Evolutionary conservation across 495 filamentous ascomycete species (phyloP), one percentile per base, ranked within the genome.

Genomic region (Astrothelium subdiscretum): DNA sequence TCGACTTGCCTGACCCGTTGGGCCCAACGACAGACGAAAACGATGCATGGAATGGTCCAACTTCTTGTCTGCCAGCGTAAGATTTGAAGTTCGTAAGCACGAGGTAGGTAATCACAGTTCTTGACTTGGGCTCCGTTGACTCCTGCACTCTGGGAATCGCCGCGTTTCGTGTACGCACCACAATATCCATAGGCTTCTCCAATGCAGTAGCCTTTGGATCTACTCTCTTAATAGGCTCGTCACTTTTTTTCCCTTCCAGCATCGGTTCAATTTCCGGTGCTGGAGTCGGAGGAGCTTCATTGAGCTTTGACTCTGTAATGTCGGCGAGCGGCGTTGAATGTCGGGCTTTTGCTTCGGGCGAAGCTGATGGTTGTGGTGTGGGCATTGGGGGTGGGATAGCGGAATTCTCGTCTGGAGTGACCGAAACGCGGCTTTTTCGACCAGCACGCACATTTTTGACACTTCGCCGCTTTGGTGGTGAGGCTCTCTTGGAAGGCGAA

Each of bases 21-120:
- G 94, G 94, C 2, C 94, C 94, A 43, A 98, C 94, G 15, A 98
- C 94, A 0, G 94, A 97, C n/a, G 95, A 96, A 73, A 98, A 98
- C 0, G 94, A 98, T 18, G 89, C 79, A 75, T 98, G 94, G 71
- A 98, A 98, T 0, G 94, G 94, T 4, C 94, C 94, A 63, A 98
- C 94, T 75, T 95, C 86, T 72, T 97, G 94, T 66, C 87, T 80
- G 15, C 94, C 94, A 51, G 94, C 94, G 73, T 98, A 98, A 72
- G 91, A 96, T 79, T 98, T 98, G 81, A 98, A 98, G 73, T 98
- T 97, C 61, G 80, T 90, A 43, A 98, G 79, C 62, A 94, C 83
- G 58, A 98, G 75, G 65, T 94, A 88, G 29, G 89, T 91, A 64
- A 98, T 96, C 59, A 97, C 91, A 63, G 92, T 88, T 59, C 94